Conservation (phyloP, 1,284 basidiomycete genomes). For the Mycena citricolor region DNA sequence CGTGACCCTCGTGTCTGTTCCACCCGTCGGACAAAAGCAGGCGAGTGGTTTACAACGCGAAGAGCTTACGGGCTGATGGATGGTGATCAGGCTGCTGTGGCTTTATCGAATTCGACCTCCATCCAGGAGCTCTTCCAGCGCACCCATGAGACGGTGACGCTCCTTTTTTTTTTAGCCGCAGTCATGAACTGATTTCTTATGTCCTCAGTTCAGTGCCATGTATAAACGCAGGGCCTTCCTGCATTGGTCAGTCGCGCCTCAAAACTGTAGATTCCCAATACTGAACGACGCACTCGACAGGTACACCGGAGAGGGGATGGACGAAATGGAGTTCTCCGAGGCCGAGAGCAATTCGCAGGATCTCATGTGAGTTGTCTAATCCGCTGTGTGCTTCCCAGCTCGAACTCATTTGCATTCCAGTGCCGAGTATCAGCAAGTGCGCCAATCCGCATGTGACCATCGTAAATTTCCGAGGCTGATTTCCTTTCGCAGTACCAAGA, state of each 20-base stretch:
- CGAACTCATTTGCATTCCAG: too few relatives aligned
- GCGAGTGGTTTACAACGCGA: constrained; percentile 34
- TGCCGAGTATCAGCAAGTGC: constrained; percentile 72
- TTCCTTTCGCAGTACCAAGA: constrained; percentile 67
- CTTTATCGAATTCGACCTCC: constrained; percentile 82
- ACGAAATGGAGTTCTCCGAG: constrained; percentile 90
- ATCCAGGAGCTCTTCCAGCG: constrained; percentile 92
- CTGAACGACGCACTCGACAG: too few relatives aligned
- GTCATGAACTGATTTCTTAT: constrained; percentile 4
- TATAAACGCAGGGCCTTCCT: constrained; percentile 84
- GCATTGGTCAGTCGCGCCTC: constrained; percentile 62
- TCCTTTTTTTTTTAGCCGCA: not conserved
- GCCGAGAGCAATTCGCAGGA: constrained; percentile 84
- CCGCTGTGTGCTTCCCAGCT: too few relatives aligned
- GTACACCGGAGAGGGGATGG: constrained; percentile 91
- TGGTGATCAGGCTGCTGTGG: constrained; percentile 61
- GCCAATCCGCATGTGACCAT: too few relatives aligned
- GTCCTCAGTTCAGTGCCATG: constrained; percentile 70
- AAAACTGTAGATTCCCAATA: too few relatives aligned
- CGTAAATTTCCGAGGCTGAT: too few relatives aligned
- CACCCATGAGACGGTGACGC: constrained; percentile 62
- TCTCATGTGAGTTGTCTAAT: constrained; percentile 58
- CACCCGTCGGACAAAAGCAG: constrained; percentile 77
- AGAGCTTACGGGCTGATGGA: constrained; percentile 4
- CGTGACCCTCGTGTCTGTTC: constrained; percentile 78